Percentiles rank a stretch among this genome's conserved stretches.
phyloP scores from a whole-genome alignment of 257 asterid genomes.

The Gentiana dahurica region DNA sequence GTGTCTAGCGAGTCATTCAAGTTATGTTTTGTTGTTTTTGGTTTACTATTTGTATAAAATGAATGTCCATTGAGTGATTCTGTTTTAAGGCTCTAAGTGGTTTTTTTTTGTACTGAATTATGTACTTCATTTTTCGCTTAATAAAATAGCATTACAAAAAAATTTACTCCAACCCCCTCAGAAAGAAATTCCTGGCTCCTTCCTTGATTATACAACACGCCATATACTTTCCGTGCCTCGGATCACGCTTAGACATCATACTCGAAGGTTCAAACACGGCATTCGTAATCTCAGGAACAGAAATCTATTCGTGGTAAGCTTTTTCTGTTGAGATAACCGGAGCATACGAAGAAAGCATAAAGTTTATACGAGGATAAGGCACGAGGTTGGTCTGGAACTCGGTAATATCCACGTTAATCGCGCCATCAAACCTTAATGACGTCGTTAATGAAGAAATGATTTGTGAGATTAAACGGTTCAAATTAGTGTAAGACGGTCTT shows the following conservation, averaged over 20 bases:
- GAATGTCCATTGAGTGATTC: too few species aligned
- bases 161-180: too few species aligned
- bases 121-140: too few species aligned
- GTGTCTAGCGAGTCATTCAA: too few species aligned
- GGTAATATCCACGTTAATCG: slow-evolving; percentile 9
- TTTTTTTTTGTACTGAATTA: too few species aligned
- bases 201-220: slow-evolving; percentile 6
- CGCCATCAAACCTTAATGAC: slow-evolving; percentile 15
- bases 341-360: slow-evolving; percentile 16
- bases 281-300: slow-evolving; percentile 12
- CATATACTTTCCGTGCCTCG: slow-evolving; percentile 15
- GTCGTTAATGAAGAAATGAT: slow-evolving; percentile 14
- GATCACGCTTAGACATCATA: slow-evolving; percentile 16
- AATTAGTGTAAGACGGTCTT: slow-evolving; percentile 12
- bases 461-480: slow-evolving; percentile 16
- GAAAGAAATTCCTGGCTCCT: too few species aligned
- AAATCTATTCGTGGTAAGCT: slow-evolving; percentile 15
- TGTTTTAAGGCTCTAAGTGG: too few species aligned
- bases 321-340: slow-evolving; percentile 14
- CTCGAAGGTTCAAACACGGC: slow-evolving; percentile 12
- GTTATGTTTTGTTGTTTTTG: too few species aligned
- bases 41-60: too few species aligned
- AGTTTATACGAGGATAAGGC: slow-evolving; percentile 15
- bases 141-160: too few species aligned
- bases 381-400: slow-evolving; percentile 17